A percentile compares a stretch with the other conserved stretches of the same genome.
Conservation (phyloP, 1,284 basidiomycete genomes). For the Caloboletus inedulis region DNA sequence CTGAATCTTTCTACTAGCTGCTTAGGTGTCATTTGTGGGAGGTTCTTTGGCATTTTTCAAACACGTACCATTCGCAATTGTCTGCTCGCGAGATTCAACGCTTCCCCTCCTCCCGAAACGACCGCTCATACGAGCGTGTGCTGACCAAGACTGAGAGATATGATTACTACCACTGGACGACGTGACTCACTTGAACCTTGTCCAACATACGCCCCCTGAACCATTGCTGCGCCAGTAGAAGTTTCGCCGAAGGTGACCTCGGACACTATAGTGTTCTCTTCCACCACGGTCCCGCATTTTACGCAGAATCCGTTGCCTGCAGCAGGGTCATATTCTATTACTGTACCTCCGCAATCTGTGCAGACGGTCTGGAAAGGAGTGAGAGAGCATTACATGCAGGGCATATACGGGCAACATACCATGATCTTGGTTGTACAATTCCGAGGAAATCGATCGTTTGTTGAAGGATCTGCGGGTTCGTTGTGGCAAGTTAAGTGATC, state of each 20-base stretch:
- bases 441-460: background rate
- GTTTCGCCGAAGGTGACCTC: constrained; percentile 95
- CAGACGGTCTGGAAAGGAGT: constrained; percentile 44
- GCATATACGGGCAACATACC: constrained; percentile 14
- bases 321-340: constrained; percentile 78
- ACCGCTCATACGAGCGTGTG: constrained; percentile 75
- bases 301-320: constrained; percentile 84
- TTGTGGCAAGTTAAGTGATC: background rate
- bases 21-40: background rate
- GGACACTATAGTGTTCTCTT: constrained; percentile 93
- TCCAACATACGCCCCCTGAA: constrained; percentile 93
- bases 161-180: background rate
- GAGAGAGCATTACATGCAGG: background rate
- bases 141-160: constrained; percentile 38
- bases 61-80: constrained; percentile 76
- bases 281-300: constrained; percentile 84
- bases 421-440: constrained; percentile 9
- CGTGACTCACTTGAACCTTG: constrained; percentile 80
- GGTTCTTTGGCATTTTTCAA: background rate
- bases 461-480: background rate
- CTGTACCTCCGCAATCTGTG: constrained; percentile 71
- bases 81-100: constrained; percentile 82
- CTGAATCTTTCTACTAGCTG: constrained; percentile 81
- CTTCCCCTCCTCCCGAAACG: constrained; percentile 76
- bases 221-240: constrained; percentile 88